A percentile compares a stretch with the other conserved stretches of the same genome.
Conservation (phyloP, 129 eudicot species). For the Helichrysum umbraculigerum region DNA sequence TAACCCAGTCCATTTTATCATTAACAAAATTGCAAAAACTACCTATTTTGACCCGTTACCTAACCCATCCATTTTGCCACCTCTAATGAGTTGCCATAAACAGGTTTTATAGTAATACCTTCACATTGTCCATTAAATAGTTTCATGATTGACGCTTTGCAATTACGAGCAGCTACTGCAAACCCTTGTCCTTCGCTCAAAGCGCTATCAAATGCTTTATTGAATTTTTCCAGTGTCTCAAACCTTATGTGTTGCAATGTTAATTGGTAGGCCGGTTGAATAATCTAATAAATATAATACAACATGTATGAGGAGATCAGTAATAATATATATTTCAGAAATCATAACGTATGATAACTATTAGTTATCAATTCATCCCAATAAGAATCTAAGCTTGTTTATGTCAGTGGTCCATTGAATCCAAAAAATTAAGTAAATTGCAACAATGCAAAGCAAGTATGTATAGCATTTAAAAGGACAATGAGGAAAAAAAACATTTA, state of each 20-base stretch:
- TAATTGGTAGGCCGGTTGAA: slow-evolving; percentile 59
- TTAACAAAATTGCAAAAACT: neutral
- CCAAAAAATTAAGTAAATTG: neutral
- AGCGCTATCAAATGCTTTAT: slow-evolving; percentile 62
- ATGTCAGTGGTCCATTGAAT: neutral
- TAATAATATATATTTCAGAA: neutral
- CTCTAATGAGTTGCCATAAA: neutral
- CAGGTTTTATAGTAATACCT: slow-evolving; percentile 42
- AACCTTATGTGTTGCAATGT: slow-evolving; percentile 67
- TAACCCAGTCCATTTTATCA: neutral
- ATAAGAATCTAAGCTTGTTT: neutral
- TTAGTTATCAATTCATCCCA: neutral
- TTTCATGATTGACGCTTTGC: slow-evolving; percentile 43
- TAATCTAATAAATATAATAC: slow-evolving; percentile 39
- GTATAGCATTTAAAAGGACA: neutral
- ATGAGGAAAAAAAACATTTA: neutral
- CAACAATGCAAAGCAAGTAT: neutral
- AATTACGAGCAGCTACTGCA: slow-evolving; percentile 58
- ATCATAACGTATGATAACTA: neutral
- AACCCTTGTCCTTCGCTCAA: slow-evolving; percentile 68
- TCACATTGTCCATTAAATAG: slow-evolving; percentile 57
- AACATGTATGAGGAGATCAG: slow-evolving; percentile 13
- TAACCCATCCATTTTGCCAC: neutral
- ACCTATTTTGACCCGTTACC: neutral
- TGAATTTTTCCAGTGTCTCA: slow-evolving; percentile 57